Conservation (phyloP, 2,329 filamentous ascomycete genomes). For the Cercospora sesami region DNA sequence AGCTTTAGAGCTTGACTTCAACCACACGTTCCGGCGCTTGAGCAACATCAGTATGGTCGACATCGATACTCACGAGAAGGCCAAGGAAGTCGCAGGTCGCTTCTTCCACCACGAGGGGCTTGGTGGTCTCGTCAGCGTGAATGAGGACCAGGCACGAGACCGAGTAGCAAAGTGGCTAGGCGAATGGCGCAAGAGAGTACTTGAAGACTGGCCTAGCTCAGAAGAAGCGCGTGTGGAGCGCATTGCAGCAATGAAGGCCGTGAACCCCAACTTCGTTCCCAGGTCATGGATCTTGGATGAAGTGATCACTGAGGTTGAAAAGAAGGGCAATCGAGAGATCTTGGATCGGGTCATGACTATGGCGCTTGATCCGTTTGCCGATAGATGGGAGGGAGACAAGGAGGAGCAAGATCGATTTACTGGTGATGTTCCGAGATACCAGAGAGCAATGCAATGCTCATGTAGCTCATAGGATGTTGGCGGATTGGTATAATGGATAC, state of each 20-base stretch:
- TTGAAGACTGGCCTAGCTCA: constrained; percentile 72
- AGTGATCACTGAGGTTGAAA: constrained; percentile 84
- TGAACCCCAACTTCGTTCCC: constrained; percentile 92
- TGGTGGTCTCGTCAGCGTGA: constrained; percentile 54
- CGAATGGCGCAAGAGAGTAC: constrained; percentile 69
- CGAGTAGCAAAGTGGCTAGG: constrained; percentile 76
- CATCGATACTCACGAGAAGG: constrained; percentile 63
- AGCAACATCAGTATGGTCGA: constrained; percentile 63
- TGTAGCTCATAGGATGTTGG: constrained; percentile 71
- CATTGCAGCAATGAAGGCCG: constrained; percentile 71
- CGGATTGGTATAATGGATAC: background rate
- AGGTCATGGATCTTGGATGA: constrained; percentile 92
- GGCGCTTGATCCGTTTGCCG: constrained; percentile 79
- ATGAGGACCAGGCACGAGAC: constrained; percentile 64
- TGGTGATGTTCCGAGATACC: constrained; percentile 76
- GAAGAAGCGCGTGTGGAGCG: constrained; percentile 61
- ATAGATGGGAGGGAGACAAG: constrained; percentile 66
- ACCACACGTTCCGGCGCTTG: constrained; percentile 85
- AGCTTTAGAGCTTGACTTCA: constrained; percentile 82
- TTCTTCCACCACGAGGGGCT: constrained; percentile 82
- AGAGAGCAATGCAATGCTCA: constrained; percentile 86
- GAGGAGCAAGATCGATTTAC: constrained; percentile 81
- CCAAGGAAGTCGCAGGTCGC: constrained; percentile 63
- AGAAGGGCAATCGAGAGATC: constrained; percentile 76
- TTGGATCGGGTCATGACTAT: constrained; percentile 77